Percentiles rank a stretch among this genome's conserved stretches.
Evolutionary conservation across 139 green algal genomes (phyloP).

Genomic region (Chlorella sorokiniana): DNA sequence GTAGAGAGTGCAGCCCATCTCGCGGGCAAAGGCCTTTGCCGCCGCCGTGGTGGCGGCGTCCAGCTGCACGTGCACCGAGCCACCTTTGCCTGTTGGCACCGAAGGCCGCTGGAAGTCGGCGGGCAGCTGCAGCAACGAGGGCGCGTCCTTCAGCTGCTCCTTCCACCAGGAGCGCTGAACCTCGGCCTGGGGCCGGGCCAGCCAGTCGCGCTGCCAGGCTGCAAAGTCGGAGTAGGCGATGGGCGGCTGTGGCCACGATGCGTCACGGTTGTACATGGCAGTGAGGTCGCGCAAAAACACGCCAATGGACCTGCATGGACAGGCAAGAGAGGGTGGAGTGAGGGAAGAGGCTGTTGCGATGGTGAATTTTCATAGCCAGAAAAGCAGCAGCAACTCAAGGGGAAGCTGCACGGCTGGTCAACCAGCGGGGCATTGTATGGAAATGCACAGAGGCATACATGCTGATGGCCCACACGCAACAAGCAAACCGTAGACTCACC

Average conservation of each 20-base stretch:
- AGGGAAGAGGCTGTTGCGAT: no score
- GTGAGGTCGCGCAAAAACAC: neutral
- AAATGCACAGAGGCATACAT: no score
- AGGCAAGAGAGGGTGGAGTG: neutral
- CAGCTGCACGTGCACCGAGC: neutral
- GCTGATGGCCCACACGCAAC: no score
- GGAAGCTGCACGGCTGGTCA: no score
- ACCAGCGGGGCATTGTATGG: no score
- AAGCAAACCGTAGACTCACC: no score
- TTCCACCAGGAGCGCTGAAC: slow-evolving; percentile 5
- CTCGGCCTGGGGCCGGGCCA: neutral
- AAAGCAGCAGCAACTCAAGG: no score
- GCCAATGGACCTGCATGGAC: neutral
- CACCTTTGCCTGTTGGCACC: neutral
- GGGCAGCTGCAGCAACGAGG: neutral
- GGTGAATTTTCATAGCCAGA: no score
- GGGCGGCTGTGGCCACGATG: neutral
- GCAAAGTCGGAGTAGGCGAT: slow-evolving; percentile 21
- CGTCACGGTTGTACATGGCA: neutral
- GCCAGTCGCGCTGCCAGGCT: slow-evolving; percentile 13
- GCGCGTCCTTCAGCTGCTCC: neutral
- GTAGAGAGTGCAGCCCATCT: neutral
- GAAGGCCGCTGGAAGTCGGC: slow-evolving; percentile 18
- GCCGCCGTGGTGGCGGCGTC: neutral
- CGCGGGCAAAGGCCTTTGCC: neutral